Conservation (phyloP, 1,284 basidiomycete species). For the Blastosporella zonata region DNA sequence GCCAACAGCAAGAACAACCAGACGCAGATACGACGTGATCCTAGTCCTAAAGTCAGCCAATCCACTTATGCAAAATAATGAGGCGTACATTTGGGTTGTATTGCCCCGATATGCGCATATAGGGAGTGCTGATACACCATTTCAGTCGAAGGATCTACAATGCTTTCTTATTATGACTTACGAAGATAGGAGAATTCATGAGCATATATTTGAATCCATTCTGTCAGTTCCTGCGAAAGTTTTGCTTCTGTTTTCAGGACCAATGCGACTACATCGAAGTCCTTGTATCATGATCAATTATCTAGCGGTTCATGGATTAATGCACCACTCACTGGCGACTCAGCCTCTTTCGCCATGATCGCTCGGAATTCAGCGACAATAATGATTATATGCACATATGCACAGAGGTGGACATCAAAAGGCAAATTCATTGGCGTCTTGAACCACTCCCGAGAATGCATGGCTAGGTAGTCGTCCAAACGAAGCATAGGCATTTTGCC, state of each 20-base stretch:
- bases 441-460: constrained; percentile 54
- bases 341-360: constrained; percentile 24
- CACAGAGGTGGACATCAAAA: constrained; percentile 53
- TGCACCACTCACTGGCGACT: constrained; percentile 18
- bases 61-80: background rate
- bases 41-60: constrained; percentile 24
- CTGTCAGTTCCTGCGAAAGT: constrained; percentile 32
- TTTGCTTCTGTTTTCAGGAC: constrained; percentile 35
- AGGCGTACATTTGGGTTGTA: constrained; percentile 43
- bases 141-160: background rate
- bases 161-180: constrained; percentile 24
- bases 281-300: constrained; percentile 22
- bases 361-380: constrained; percentile 47
- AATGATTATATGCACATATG: constrained; percentile 48
- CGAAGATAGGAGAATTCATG: constrained; percentile 36
- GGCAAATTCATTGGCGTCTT: constrained; percentile 40
- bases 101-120: constrained; percentile 46
- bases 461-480: constrained; percentile 55
- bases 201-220: constrained; percentile 39
- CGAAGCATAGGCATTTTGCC: constrained; percentile 63
- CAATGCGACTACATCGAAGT: constrained; percentile 29
- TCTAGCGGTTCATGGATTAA: background rate
- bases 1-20: constrained; percentile 50
- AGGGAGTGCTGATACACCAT: constrained; percentile 29
- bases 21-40: constrained; percentile 47